Evolutionary conservation across 2,329 filamentous ascomycete genomes (phyloP).

Genomic region (Neocucurbitaria cava): DNA sequence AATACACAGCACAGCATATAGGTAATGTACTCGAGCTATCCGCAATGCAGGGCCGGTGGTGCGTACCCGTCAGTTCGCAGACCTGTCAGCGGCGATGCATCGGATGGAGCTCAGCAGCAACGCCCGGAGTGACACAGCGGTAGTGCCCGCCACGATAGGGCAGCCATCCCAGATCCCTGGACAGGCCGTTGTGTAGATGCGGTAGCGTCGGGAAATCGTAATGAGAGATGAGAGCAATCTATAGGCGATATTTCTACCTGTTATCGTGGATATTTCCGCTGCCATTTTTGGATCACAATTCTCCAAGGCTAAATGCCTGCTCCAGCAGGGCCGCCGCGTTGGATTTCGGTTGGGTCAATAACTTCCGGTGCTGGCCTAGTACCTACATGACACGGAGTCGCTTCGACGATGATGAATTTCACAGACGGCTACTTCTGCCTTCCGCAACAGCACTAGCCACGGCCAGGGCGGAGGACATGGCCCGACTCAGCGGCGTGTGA

Average conservation of each 20-base stretch:
- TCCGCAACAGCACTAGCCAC: slow-evolving; percentile 4
- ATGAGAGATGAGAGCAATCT: slow-evolving; percentile 44
- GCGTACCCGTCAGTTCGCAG: slow-evolving; percentile 8
- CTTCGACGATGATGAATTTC: background rate
- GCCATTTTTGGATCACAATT: slow-evolving; percentile 41
- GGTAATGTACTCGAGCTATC: slow-evolving; percentile 2
- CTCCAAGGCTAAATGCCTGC: slow-evolving; percentile 40
- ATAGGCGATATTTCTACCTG: slow-evolving; percentile 40
- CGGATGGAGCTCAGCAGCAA: slow-evolving; percentile 5
- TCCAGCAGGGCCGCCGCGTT: slow-evolving; percentile 29
- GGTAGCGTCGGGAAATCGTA: slow-evolving; percentile 36
- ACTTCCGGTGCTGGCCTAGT: slow-evolving; percentile 30
- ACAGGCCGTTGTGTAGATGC: slow-evolving; percentile 29
- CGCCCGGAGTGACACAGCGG: slow-evolving; percentile 20
- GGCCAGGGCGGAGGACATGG: slow-evolving; percentile 9
- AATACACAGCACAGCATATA: background rate
- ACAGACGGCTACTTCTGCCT: background rate
- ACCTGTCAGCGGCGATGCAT: slow-evolving; percentile 7
- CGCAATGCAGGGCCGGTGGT: slow-evolving; percentile 14
- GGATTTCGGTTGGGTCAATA: slow-evolving; percentile 26
- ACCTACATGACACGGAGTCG: slow-evolving; percentile 23
- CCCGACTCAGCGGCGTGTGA: slow-evolving; percentile 13
- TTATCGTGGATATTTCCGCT: slow-evolving; percentile 46
- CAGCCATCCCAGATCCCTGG: slow-evolving; percentile 22
- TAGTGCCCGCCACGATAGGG: slow-evolving; percentile 25